Evolutionary conservation across 345 rosid species (phyloP).

Genomic region (Camelina sativa): DNA sequence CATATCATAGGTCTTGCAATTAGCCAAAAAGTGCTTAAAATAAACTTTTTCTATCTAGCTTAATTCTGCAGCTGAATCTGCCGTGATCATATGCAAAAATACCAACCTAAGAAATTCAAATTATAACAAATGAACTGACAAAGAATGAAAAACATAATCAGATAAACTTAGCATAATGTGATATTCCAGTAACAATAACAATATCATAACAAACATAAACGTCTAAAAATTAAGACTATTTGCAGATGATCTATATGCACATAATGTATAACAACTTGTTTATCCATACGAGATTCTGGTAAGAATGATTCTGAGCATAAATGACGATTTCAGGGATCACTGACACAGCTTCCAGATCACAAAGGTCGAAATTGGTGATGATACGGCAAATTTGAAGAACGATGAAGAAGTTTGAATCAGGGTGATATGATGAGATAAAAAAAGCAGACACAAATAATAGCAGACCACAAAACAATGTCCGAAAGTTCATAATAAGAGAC

Average conservation of each 20-base stretch:
- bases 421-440: conserved; percentile 4
- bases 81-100: background rate
- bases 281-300: background rate
- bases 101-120: background rate
- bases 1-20: conserved; percentile 1
- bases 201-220: conserved; percentile 16
- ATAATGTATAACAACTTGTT: background rate
- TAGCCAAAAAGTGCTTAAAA: background rate
- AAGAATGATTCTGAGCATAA: conserved; percentile 3
- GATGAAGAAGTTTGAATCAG: conserved; percentile 8
- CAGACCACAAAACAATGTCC: background rate
- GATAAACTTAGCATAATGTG: background rate
- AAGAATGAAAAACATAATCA: background rate
- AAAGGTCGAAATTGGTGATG: conserved; percentile 2
- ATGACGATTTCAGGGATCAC: background rate
- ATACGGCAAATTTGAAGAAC: background rate
- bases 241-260: background rate
- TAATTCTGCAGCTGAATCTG: background rate
- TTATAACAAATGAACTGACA: background rate
- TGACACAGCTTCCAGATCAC: background rate
- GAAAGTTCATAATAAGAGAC: background rate
- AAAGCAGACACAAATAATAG: background rate
- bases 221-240: background rate
- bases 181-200: background rate
- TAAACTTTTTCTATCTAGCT: background rate